Percentiles rank a stretch among this genome's conserved stretches.
Evolutionary conservation across 257 asterid species (phyloP).

Genomic region (Paulownia fortunei): DNA sequence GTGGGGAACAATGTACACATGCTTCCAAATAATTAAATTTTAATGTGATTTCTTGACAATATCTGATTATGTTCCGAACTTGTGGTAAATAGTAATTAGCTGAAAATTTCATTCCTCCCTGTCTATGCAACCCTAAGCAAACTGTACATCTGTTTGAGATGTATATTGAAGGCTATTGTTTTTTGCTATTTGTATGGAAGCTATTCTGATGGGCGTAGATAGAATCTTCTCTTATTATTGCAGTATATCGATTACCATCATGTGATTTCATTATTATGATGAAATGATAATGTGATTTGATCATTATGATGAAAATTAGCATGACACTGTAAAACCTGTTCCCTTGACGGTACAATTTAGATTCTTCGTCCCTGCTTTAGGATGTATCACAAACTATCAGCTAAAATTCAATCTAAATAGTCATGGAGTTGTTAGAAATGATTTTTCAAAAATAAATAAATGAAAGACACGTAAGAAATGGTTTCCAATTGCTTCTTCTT

Average conservation of each 20-base stretch:
- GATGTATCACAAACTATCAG: constrained; percentile 24
- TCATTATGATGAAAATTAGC: constrained; percentile 9
- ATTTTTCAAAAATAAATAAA: constrained; percentile 5
- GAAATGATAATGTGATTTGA: constrained; percentile 19
- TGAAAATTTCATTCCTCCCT: constrained; percentile 8
- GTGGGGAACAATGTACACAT: constrained; percentile 2
- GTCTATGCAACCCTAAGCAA: not conserved
- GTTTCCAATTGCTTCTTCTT: constrained; percentile 8
- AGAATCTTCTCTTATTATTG: not conserved
- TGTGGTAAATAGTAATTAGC: constrained; percentile 8
- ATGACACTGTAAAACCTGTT: constrained; percentile 11
- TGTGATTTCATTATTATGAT: constrained; percentile 3
- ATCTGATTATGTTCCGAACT: constrained; percentile 16
- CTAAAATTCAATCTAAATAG: constrained; percentile 1
- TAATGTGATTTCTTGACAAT: not conserved
- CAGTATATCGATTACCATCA: constrained; percentile 2
- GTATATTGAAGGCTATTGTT: constrained; percentile 10
- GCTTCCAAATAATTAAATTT: constrained; percentile 12
- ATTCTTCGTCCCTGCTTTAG: constrained; percentile 15
- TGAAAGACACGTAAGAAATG: constrained; percentile 6
- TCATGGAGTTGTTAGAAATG: constrained; percentile 16
- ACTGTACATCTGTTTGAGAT: constrained; percentile 16
- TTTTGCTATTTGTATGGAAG: constrained; percentile 12
- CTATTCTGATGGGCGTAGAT: not conserved
- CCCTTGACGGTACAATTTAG: constrained; percentile 3